Percentiles rank a stretch among this genome's conserved stretches.
Conservation (phyloP, 495 filamentous ascomycete species). For the Hypomontagnella monticulosa region DNA sequence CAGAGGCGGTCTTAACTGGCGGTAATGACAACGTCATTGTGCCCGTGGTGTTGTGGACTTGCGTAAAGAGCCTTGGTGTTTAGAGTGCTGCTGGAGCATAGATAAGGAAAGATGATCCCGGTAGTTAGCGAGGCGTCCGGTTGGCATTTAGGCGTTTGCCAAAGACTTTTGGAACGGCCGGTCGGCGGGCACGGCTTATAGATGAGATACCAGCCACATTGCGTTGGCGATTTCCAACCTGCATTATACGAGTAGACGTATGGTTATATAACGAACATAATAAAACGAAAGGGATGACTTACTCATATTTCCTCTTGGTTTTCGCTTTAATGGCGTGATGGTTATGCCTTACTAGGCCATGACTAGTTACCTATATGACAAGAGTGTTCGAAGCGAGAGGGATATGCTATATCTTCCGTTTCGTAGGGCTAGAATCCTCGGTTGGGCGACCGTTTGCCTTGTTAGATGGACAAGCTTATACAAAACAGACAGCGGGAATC, state of each 20-base stretch:
- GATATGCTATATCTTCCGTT: no score
- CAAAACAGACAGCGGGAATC: no score
- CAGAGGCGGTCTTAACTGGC: conserved; percentile 93
- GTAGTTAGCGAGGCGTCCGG: conserved; percentile 2
- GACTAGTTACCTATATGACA: no score
- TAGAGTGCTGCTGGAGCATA: conserved; percentile 47
- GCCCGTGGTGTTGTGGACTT: conserved; percentile 91
- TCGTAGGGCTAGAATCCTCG: no score
- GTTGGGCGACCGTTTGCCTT: no score
- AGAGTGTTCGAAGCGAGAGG: neutral
- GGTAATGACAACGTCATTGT: conserved; percentile 99
- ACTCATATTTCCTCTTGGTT: neutral
- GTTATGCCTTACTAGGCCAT: neutral
- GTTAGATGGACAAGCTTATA: no score
- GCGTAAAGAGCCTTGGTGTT: conserved; percentile 80
- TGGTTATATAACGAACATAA: conserved; percentile 3
- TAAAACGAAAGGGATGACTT: neutral
- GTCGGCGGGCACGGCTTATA: neutral
- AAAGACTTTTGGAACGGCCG: neutral
- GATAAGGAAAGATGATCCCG: conserved; percentile 1
- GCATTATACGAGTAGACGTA: neutral
- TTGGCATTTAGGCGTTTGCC: neutral
- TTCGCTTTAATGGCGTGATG: neutral
- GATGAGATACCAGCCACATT: conserved; percentile 19
- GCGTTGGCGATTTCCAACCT: neutral